Percentiles rank a stretch among this genome's conserved stretches.
Conservation (phyloP, 2,329 filamentous ascomycete species). For the Sporothrix euskadiensis region DNA sequence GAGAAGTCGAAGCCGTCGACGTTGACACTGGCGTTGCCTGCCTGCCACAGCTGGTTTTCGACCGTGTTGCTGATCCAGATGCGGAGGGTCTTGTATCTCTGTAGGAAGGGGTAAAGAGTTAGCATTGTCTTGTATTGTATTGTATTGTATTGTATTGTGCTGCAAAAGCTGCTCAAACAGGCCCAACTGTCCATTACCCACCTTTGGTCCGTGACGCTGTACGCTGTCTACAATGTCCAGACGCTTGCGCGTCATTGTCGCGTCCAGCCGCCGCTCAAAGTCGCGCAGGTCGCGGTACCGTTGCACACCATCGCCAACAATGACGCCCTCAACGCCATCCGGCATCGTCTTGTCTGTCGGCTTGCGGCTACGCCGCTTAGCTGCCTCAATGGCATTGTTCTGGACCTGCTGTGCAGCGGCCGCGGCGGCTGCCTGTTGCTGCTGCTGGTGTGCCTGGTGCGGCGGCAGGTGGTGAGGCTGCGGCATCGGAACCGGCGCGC, state of each 20-base stretch:
- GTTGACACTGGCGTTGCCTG: slow-evolving; percentile 61
- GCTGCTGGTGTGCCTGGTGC: slow-evolving; percentile 48
- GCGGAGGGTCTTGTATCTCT: slow-evolving; percentile 80
- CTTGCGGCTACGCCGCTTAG: slow-evolving; percentile 80
- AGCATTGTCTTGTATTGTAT: not conserved
- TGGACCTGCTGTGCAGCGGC: slow-evolving; percentile 53
- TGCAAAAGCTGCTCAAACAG: too few relatives aligned
- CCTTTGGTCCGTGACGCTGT: slow-evolving; percentile 55
- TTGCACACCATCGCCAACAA: slow-evolving; percentile 77
- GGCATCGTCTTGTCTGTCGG: slow-evolving; percentile 95
- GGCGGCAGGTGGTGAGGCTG: slow-evolving; percentile 24
- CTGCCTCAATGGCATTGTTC: slow-evolving; percentile 62
- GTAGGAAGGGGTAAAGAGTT: not conserved
- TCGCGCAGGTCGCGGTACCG: slow-evolving; percentile 84
- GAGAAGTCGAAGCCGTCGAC: slow-evolving; percentile 80
- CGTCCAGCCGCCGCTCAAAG: slow-evolving; percentile 83
- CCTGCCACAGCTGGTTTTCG: slow-evolving; percentile 93
- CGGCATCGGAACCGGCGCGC: slow-evolving; percentile 23
- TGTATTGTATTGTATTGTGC: not conserved
- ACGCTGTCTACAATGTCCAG: slow-evolving; percentile 85
- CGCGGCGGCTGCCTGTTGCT: slow-evolving; percentile 42
- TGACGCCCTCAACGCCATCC: slow-evolving; percentile 79
- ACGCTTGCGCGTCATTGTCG: slow-evolving; percentile 90
- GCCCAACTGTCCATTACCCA: slow-evolving; percentile 10
- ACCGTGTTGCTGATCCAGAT: slow-evolving; percentile 95